A percentile compares a stretch with the other conserved stretches of the same genome.
These are phyloP conservation scores for Podila epigama DNA, from an alignment of 192 early-diverging fungal genomes.

Conservation along the genomic window DNA sequence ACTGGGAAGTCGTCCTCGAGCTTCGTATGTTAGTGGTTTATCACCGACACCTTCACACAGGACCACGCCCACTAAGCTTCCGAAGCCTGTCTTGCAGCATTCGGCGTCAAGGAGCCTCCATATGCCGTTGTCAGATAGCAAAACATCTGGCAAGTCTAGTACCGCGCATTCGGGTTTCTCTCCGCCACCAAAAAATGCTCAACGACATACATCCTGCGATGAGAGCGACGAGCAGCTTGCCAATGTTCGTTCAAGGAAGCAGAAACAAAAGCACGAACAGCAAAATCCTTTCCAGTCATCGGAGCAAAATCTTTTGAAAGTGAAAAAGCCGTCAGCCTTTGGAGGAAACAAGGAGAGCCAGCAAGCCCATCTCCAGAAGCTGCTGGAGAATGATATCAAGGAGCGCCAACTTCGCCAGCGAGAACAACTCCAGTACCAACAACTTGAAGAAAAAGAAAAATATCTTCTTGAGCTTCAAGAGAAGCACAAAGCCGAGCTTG, in stretches of 20 bases:
- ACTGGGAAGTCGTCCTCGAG: neutral
- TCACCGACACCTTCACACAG: neutral
- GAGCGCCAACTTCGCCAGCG: neutral
- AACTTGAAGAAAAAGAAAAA: neutral
- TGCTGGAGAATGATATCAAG: constrained; percentile 9
- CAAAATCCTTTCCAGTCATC: neutral
- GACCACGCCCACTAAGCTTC: neutral
- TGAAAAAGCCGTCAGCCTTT: too few relatives aligned
- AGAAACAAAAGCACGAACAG: too few relatives aligned
- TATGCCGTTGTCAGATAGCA: neutral
- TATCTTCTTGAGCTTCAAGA: neutral
- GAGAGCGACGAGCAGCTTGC: too few relatives aligned
- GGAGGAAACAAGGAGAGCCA: constrained; percentile 5
- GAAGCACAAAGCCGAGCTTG: neutral
- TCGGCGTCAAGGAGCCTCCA: neutral
- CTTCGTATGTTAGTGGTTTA: neutral
- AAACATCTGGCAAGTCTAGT: too few relatives aligned
- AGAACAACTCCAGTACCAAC: neutral
- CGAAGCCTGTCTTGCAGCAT: neutral
- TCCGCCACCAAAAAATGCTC: neutral
- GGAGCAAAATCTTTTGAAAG: too few relatives aligned
- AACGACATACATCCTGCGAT: neutral
- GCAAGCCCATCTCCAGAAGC: constrained; percentile 16
- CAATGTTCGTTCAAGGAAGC: too few relatives aligned
- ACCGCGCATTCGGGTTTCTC: too few relatives aligned